A percentile compares a stretch with the other conserved stretches of the same genome.
Evolutionary conservation across 1,284 basidiomycete genomes (phyloP).

Genomic region (Ceratobasidium sp.): DNA sequence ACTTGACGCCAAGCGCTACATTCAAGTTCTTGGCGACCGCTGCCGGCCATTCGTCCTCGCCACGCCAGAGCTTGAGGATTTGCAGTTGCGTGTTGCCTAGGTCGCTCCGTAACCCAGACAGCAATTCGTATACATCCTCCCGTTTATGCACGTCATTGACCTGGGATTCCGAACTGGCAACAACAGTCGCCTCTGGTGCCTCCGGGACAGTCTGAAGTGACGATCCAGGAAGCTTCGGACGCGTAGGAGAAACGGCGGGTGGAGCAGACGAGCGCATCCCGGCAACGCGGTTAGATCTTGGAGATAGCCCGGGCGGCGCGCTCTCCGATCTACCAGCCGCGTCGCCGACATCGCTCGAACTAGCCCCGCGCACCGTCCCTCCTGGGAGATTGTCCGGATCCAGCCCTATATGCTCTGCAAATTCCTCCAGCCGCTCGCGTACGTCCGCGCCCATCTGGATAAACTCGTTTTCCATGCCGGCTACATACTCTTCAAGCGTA

Average conservation of each 20-base stretch:
- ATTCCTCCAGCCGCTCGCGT: constrained; percentile 4
- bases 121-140: neutral
- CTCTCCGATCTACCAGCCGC: constrained; percentile 11
- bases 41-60: constrained; percentile 29
- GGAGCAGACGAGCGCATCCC: constrained; percentile 36
- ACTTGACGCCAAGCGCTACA: constrained; percentile 1
- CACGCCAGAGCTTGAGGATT: neutral
- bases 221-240: neutral
- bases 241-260: constrained; percentile 4
- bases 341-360: constrained; percentile 6
- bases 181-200: neutral
- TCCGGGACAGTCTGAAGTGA: neutral
- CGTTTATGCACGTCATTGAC: neutral
- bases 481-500: constrained; percentile 8
- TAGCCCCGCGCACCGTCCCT: neutral
- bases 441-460: constrained; percentile 1
- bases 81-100: constrained; percentile 8
- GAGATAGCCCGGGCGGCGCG: constrained; percentile 18
- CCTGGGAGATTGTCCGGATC: neutral
- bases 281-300: neutral
- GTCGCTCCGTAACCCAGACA: neutral
- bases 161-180: neutral
- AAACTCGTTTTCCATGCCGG: constrained; percentile 9
- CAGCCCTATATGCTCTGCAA: neutral
- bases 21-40: constrained; percentile 6